Evolutionary conservation across 2,329 filamentous ascomycete species (phyloP).

Genomic region (Pseudogymnoascus sp.): DNA sequence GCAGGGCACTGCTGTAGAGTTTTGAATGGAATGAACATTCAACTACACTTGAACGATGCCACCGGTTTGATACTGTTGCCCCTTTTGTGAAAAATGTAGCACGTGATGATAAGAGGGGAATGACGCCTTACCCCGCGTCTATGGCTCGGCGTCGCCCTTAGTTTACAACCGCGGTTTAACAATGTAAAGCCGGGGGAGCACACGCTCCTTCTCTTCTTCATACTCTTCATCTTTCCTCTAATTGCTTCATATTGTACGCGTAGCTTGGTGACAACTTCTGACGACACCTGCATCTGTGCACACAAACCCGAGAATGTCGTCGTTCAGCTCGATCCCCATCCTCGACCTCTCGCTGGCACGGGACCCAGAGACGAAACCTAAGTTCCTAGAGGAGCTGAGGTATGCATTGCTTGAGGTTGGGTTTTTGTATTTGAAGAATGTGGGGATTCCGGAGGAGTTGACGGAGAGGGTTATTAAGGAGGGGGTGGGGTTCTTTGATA

Average conservation of each 20-base stretch:
- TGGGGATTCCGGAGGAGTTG: constrained; percentile 61
- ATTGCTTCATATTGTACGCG: neutral
- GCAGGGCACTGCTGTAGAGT: neutral
- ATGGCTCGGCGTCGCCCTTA: neutral
- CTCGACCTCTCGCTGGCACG: constrained; percentile 66
- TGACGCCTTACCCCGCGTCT: constrained; percentile 9
- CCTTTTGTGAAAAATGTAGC: neutral
- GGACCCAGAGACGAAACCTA: constrained; percentile 59
- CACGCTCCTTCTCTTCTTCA: neutral
- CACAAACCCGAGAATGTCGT: constrained; percentile 31
- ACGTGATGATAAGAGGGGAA: constrained; percentile 7
- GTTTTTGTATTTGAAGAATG: constrained; percentile 78
- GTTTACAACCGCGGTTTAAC: neutral
- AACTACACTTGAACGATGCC: neutral
- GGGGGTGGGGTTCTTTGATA: constrained; percentile 68
- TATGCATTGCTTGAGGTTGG: constrained; percentile 79
- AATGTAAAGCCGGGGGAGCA: neutral
- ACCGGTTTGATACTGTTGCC: neutral
- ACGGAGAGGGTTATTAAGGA: constrained; percentile 59
- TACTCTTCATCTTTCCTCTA: neutral
- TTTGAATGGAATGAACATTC: neutral
- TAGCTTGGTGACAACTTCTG: neutral
- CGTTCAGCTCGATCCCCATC: constrained; percentile 70
- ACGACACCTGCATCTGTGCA: neutral
- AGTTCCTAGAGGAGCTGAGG: constrained; percentile 64